Conservation (phyloP, 2,329 filamentous ascomycete genomes). For the Sclerotinia spermophila region DNA sequence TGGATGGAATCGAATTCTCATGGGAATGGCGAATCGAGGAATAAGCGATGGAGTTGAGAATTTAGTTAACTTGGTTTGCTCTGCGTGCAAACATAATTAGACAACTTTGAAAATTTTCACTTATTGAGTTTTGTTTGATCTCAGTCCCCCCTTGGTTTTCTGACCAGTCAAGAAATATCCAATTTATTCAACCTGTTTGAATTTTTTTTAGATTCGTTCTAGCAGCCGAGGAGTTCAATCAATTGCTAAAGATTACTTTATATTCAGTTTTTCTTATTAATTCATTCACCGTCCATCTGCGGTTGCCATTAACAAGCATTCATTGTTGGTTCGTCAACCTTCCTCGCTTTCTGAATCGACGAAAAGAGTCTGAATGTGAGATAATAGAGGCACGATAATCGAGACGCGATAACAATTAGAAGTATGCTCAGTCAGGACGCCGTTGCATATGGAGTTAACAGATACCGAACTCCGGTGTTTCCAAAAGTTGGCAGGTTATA, state of each 20-base stretch:
- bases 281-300: neutral
- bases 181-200: neutral
- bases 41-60: constrained; percentile 10
- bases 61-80: neutral
- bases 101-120: neutral
- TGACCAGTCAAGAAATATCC: neutral
- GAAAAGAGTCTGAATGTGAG: too few species aligned
- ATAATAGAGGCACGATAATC: too few species aligned
- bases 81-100: neutral
- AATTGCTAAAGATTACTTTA: neutral
- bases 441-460: neutral
- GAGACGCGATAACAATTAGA: neutral
- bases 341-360: too few species aligned
- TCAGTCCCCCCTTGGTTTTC: neutral
- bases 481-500: neutral
- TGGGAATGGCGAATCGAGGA: constrained; percentile 8
- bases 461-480: neutral
- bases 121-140: neutral
- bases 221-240: neutral
- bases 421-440: neutral
- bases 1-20: constrained; percentile 3
- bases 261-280: neutral
- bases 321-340: neutral
- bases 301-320: neutral
- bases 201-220: neutral